Base-by-base conservation (phyloP, 495 filamentous ascomycete genomes). In the Parachaetomium inaequale region DNA sequence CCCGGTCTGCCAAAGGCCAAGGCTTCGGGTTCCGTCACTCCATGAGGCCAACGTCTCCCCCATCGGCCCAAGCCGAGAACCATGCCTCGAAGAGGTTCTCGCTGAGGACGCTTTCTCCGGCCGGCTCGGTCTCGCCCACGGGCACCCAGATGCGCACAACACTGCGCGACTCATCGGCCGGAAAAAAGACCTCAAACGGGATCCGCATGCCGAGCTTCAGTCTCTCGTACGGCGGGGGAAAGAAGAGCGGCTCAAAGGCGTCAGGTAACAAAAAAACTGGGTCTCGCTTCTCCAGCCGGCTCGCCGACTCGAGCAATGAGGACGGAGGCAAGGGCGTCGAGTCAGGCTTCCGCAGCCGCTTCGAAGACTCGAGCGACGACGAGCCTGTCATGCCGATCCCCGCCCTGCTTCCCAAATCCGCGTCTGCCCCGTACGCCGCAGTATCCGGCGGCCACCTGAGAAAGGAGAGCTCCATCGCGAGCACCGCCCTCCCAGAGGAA, bases 291-390 rank as follows among this genome's bases (percentile, higher is more conserved):
- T 58, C 56, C 59, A 82, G 68, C 69, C 80, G 66, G 65, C 80
- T 66, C 70, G 84, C 69, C 0, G 85, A 91, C 65, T 93, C 89
- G 0, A 91, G 89, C 63, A 88, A 88, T 29, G 90, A 93, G 19
- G 87, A 86, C 21, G 82, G 83, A 11, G 78, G 67, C 2, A 82
- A 82, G 3, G 78, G 69, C 0, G 25, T 23, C n/a, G 65, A 51
- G 72, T 19, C 60, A 3, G 66, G 75, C 1, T 89, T 88, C 68
- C 79, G 75, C 38, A 92, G 89, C 68, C 86, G 90, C 3, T 92
- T 92, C 67, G 86, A 84, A n/a, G 88, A 92, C 62, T 93, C 89
- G 1, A 92, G 90, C 68, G 89, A 92, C 64, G 88, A 90, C 42
- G 87, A 88, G 21, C 81, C 61, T 31, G 56, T 62, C 19, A 57